Evolutionary conservation across 768 basidiomycete species (phyloP), one percentile per base, ranked within the genome.

Genomic region (Mycena alexandri): DNA sequence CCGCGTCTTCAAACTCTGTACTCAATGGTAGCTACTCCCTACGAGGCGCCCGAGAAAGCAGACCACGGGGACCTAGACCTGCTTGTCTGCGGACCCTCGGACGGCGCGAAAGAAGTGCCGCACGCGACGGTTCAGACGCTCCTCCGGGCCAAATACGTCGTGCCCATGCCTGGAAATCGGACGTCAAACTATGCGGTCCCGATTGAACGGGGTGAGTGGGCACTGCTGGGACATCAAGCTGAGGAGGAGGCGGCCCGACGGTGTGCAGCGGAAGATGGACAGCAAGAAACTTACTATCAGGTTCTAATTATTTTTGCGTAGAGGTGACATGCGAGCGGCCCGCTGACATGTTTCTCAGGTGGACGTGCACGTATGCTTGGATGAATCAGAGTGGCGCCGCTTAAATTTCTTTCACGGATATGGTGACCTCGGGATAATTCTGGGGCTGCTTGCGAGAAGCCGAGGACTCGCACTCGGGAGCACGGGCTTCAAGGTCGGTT

Each of bases 61-160:
- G 87, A 89, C 74, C 81, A 90, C 68, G 92, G 92, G 0, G 92
- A 93, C 73, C 72, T 93, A 24, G 92, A 93, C 74, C 85, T 92
- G 56, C 76, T 90, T 22, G 91, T 90, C 5, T 81, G 84, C 41
- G 69, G 72, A n/a, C 86, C 90, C 12, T 78, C 71, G 38, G 60
- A 52, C 47, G 33, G 56, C n/a, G 36, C 34, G 52, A 50, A 36
- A 43, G 77, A 77, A 25, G 75, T 80, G 2, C 74, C 83, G 2
- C 81, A 83, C 33, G 76, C 76, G 36, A 46, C 75, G 36, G 78
- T 86, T 7, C 78, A 82, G 69, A 61, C 64, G 6, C 74, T 80
- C 16, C 77, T 92, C 9, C 83, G 85, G 11, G 89, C 89, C 16
- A 78, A 74, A 44, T 77, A 83, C 68, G 80, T 82, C 48, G 81